phyloP scores from a whole-genome alignment of 768 basidiomycete genomes.

The Phylloporus arenicola region DNA sequence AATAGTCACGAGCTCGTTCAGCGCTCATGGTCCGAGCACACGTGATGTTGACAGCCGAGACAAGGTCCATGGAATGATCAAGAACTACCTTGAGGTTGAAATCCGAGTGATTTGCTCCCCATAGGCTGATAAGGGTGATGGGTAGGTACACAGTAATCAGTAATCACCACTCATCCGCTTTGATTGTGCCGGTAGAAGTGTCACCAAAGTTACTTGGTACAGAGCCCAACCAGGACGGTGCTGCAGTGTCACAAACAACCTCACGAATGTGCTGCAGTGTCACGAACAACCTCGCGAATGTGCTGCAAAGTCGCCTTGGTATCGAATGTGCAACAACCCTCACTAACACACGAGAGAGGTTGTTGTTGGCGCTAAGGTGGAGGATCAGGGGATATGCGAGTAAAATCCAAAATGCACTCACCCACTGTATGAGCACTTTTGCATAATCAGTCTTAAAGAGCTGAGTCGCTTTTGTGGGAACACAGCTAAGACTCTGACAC shows the following conservation, averaged over 20 bases:
- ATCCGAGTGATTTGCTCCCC: background rate
- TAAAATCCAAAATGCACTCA: background rate
- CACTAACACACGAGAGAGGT: background rate
- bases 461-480: background rate
- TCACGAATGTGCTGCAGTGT: background rate
- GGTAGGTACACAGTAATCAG: background rate
- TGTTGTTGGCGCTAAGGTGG: background rate
- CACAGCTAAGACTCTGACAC: background rate
- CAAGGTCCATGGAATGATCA: background rate
- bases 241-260: background rate
- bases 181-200: background rate
- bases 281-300: background rate
- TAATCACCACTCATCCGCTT: constrained; percentile 2
- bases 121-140: background rate
- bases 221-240: background rate
- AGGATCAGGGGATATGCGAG: too few species aligned
- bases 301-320: background rate
- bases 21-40: background rate
- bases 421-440: background rate
- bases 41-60: background rate
- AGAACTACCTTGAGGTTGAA: background rate
- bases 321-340: background rate
- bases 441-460: background rate
- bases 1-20: background rate
- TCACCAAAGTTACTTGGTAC: background rate